Percentiles rank a stretch among this genome's conserved stretches.
Conservation (phyloP, 2,329 filamentous ascomycete species). For the Rhinocladiella mackenziei region DNA sequence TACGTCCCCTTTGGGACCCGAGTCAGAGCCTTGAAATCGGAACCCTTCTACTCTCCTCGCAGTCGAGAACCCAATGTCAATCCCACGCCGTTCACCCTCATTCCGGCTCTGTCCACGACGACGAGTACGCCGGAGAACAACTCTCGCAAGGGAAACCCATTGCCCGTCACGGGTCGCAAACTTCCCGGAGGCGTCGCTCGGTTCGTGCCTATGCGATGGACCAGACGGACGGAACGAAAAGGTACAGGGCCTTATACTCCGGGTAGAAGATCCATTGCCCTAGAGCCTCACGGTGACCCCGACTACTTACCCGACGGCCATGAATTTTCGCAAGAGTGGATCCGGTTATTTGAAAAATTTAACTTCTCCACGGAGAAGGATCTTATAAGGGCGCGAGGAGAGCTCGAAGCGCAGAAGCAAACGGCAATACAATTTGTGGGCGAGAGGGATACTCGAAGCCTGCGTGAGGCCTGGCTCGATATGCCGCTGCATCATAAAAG, state of each 20-base stretch:
- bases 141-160: too few relatives aligned
- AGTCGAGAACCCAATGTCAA: too few relatives aligned
- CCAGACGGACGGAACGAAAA: background rate
- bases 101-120: too few relatives aligned
- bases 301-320: background rate
- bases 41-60: too few relatives aligned
- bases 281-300: background rate
- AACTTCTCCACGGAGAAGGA: constrained; percentile 95
- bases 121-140: too few relatives aligned
- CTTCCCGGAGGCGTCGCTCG: background rate
- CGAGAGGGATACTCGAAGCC: constrained; percentile 1
- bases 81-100: too few relatives aligned
- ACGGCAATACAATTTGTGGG: constrained; percentile 65
- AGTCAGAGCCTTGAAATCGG: too few relatives aligned
- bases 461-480: constrained; percentile 10
- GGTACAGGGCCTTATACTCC: background rate
- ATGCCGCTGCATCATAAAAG: background rate
- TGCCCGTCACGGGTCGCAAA: too few relatives aligned
- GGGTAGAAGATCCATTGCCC: background rate
- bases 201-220: background rate
- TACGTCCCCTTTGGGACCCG: too few relatives aligned
- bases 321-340: constrained; percentile 5
- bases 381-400: constrained; percentile 68
- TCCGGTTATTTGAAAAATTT: constrained; percentile 72
- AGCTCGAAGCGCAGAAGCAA: constrained; percentile 97